Evolutionary conservation across 208 protist species (phyloP).

Genomic region (Naegleria lovaniensis): DNA sequence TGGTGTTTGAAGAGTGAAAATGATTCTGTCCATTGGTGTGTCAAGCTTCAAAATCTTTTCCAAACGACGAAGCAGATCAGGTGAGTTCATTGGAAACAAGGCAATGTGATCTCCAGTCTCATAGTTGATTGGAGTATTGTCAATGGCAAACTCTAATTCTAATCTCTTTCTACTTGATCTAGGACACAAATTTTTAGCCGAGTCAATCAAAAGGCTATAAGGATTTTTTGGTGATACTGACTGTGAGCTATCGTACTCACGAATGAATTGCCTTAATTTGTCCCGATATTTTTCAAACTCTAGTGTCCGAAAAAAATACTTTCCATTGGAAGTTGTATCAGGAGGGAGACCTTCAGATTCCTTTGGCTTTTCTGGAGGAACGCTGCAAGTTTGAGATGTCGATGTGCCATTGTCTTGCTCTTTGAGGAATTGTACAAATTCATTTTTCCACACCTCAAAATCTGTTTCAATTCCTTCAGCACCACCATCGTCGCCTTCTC

Average conservation of each 20-base stretch:
- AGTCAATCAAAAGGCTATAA: background rate
- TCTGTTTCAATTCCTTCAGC: background rate
- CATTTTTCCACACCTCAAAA: background rate
- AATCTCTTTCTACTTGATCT: background rate
- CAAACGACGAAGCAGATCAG: background rate
- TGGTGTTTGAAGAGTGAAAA: background rate
- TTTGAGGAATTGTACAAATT: background rate
- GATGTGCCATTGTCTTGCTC: background rate
- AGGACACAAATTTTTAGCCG: constrained; percentile 24
- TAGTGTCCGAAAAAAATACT: constrained; percentile 5
- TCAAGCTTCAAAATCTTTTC: background rate
- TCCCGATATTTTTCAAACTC: background rate
- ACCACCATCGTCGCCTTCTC: constrained; percentile 19
- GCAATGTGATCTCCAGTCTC: constrained; percentile 33
- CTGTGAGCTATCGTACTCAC: background rate
- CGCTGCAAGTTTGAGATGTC: background rate
- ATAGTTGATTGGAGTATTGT: constrained; percentile 6
- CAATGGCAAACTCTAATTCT: background rate
- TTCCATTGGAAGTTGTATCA: background rate
- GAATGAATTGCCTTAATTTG: constrained; percentile 21
- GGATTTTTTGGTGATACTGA: background rate
- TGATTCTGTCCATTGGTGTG: background rate
- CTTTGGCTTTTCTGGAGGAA: background rate
- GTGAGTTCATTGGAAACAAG: constrained; percentile 28
- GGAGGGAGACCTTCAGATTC: background rate